Percentiles rank a stretch among this genome's conserved stretches.
Evolutionary conservation across 768 basidiomycete genomes (phyloP).

Genomic region (Suillus sp.): DNA sequence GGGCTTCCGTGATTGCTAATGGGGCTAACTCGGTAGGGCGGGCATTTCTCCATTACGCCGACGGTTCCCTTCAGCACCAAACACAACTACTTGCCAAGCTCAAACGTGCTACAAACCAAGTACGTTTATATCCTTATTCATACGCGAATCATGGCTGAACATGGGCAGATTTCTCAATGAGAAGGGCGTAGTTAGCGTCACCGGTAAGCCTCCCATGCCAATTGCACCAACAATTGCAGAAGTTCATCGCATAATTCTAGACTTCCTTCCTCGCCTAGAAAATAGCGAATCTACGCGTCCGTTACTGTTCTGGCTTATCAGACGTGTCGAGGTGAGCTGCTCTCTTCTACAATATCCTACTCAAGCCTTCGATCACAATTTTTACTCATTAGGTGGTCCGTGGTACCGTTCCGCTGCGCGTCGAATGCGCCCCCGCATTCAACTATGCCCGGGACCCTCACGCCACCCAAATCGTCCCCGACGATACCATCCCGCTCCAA

Average conservation of each 20-base stretch:
- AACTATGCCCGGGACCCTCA: conserved; percentile 86
- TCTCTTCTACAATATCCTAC: neutral
- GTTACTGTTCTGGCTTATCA: conserved; percentile 81
- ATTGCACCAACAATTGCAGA: neutral
- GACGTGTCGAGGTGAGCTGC: conserved; percentile 66
- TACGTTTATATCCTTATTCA: conserved; percentile 18
- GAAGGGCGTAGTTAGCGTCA: conserved; percentile 81
- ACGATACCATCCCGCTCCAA: conserved; percentile 41
- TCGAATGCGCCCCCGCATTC: conserved; percentile 97
- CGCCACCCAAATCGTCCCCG: conserved; percentile 56
- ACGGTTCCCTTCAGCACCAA: conserved; percentile 69
- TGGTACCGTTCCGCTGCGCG: conserved; percentile 72
- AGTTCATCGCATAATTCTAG: conserved; percentile 36
- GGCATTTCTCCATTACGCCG: conserved; percentile 89
- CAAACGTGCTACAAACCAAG: conserved; percentile 88
- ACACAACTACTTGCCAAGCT: conserved; percentile 82
- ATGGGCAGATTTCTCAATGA: conserved; percentile 74
- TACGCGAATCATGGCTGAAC: neutral
- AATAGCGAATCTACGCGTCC: conserved; percentile 49
- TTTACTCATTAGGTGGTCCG: conserved; percentile 63
- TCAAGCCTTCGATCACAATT: neutral
- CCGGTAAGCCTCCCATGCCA: conserved; percentile 46
- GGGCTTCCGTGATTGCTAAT: conserved; percentile 12
- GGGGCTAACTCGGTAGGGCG: conserved; percentile 55
- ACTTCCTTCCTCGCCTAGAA: conserved; percentile 75